Evolutionary conservation across 2,329 filamentous ascomycete species (phyloP).

Genomic region (Fusarium fujikuroi): DNA sequence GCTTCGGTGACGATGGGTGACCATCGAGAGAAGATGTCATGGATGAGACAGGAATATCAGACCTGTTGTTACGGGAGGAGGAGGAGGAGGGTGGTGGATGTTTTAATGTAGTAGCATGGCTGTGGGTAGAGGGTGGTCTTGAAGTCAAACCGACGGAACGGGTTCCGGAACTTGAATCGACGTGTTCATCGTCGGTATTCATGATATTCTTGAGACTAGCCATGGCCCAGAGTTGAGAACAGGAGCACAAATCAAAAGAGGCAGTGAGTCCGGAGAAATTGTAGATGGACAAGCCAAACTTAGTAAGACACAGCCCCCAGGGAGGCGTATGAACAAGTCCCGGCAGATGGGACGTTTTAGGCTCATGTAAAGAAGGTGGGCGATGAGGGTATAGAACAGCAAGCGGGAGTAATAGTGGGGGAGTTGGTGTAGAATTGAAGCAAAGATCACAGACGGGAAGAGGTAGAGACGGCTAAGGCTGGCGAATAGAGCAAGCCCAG

Average conservation of each 20-base stretch:
- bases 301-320: constrained; percentile 61
- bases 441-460: constrained; percentile 43
- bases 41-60: constrained; percentile 48
- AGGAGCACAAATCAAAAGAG: constrained; percentile 49
- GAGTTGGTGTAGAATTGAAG: constrained; percentile 40
- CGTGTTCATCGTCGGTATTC: constrained; percentile 63
- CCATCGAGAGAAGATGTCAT: constrained; percentile 42
- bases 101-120: constrained; percentile 54
- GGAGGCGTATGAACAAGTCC: constrained; percentile 47
- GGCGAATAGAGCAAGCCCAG: constrained; percentile 26
- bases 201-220: constrained; percentile 67
- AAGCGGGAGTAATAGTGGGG: constrained; percentile 38
- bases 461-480: constrained; percentile 36
- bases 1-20: constrained; percentile 40
- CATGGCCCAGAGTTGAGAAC: constrained; percentile 59
- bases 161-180: constrained; percentile 57
- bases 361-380: constrained; percentile 49
- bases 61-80: constrained; percentile 49
- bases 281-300: constrained; percentile 52
- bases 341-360: constrained; percentile 45
- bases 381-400: constrained; percentile 44
- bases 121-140: constrained; percentile 49
- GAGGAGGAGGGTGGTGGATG: constrained; percentile 41
- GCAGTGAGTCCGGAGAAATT: constrained; percentile 47
- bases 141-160: constrained; percentile 56